Evolutionary conservation across 208 protist genomes (phyloP).

Genomic region (Acanthamoeba divionensis): DNA sequence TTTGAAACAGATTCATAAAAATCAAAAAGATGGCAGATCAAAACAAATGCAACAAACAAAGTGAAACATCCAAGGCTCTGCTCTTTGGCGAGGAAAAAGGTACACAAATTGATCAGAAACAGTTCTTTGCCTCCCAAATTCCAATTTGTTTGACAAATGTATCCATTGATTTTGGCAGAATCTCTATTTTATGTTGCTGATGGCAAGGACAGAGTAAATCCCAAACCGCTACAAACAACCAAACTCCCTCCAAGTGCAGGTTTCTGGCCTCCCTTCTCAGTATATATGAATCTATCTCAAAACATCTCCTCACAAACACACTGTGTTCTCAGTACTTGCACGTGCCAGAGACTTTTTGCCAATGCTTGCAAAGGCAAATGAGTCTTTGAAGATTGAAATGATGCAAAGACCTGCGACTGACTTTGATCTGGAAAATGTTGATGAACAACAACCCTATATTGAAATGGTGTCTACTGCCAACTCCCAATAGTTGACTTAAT

Average conservation of each 20-base stretch:
- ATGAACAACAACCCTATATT: conserved; percentile 26
- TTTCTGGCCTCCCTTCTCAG: background rate
- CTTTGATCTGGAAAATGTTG: conserved; percentile 39
- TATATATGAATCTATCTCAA: background rate
- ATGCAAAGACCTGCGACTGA: background rate
- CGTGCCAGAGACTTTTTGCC: background rate
- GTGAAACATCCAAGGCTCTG: background rate
- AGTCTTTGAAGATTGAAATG: background rate
- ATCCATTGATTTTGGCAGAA: background rate
- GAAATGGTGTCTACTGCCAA: conserved; percentile 23
- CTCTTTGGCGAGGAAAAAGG: too few species aligned
- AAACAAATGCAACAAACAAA: background rate
- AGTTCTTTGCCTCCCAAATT: background rate
- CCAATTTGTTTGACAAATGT: background rate
- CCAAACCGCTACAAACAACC: conserved; percentile 30
- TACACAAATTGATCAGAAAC: background rate
- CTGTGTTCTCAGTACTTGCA: background rate
- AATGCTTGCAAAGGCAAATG: background rate
- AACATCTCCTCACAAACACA: background rate
- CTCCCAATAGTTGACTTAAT: too few species aligned
- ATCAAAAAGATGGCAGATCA: background rate
- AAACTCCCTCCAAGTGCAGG: background rate
- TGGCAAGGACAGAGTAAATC: conserved; percentile 47
- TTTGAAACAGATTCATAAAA: background rate
- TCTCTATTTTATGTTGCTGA: conserved; percentile 38